Base-by-base conservation (phyloP, 805 yeast species). In the Blastobotrys attinorum region DNA sequence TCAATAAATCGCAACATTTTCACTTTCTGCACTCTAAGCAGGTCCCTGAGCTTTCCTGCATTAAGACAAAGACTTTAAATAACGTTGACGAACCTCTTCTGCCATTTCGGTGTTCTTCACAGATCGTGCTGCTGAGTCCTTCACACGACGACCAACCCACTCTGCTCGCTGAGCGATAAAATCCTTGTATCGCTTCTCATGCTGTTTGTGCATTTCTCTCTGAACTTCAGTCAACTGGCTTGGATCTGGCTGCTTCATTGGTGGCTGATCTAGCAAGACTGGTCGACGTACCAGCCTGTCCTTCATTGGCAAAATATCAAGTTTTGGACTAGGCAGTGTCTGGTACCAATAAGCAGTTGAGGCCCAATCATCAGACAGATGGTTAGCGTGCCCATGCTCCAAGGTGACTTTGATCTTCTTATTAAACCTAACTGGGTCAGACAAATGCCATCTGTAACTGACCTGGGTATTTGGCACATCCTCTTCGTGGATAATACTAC, bases 371-470 rank as follows among this genome's bases (percentile, higher is more conserved):
- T 35, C 38, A 20, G 38, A 15, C 11, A 35, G 25, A 21, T 20
- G 38, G 25, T 35, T 35, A 27, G 38, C 6, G 22, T 35, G 38
- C n/a, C 38, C 38, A 8, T 35, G 38, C 13, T 35, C 25, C 21
- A 35, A 18, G 11, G 38, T 15, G 5, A 35, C 38, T 21, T 17
- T 15, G 25, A 35, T 35, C 13, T 20, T 17, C 22, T 35, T 17
- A 16, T 20, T 17, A 27, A 35, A 17, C 3, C 23, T 13, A 10
- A 35, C 25, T 11, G 38, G 25, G 13, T 35, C 38, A 18, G 38
- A 21, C 25, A 35, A 17, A 21, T 20, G 38, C 23, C 23, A 17
- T 13, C 38, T 23, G 22, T 35, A 35, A 18, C 38, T 35, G n/a
- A 17, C n/a, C n/a, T 35, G 38, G 11, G 23, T 35, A 17, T 35